Percentiles rank a stretch among this genome's conserved stretches.
Conservation (phyloP, 2,329 filamentous ascomycete genomes). For the Fusarium bulbicola region DNA sequence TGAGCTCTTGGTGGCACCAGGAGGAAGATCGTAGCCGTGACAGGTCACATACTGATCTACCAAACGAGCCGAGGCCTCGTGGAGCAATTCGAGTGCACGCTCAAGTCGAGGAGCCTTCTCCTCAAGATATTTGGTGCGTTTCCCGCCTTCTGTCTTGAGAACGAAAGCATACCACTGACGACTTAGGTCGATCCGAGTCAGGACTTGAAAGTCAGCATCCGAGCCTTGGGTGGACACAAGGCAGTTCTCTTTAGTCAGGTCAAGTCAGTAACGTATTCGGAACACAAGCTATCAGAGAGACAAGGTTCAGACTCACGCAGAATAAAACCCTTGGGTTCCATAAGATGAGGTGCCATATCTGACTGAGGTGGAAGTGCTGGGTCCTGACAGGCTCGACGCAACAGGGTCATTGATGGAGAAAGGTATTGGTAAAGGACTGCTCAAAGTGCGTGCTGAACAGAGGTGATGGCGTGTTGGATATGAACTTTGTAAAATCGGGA, state of each 20-base stretch:
- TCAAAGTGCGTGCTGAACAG: background rate
- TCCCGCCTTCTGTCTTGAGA: slow-evolving; percentile 38
- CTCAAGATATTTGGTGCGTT: slow-evolving; percentile 45
- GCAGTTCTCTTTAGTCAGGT: slow-evolving; percentile 41
- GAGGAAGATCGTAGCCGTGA: slow-evolving; percentile 46
- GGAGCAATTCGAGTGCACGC: slow-evolving; percentile 50
- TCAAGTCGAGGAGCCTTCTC: slow-evolving; percentile 43
- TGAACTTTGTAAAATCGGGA: background rate
- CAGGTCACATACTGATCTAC: slow-evolving; percentile 44
- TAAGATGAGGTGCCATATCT: slow-evolving; percentile 21
- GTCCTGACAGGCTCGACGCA: slow-evolving; percentile 11
- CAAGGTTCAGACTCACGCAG: slow-evolving; percentile 4
- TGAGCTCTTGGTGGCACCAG: slow-evolving; percentile 11
- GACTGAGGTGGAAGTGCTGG: slow-evolving; percentile 2
- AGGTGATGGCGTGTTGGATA: background rate
- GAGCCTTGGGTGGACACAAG: slow-evolving; percentile 35
- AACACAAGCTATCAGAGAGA: too few species aligned
- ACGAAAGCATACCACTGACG: slow-evolving; percentile 41
- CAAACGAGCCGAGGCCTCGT: slow-evolving; percentile 51
- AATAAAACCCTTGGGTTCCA: slow-evolving; percentile 23
- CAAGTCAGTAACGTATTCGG: background rate
- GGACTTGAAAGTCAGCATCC: slow-evolving; percentile 36
- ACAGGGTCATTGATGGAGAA: slow-evolving; percentile 23
- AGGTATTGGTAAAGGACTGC: background rate
- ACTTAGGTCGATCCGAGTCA: slow-evolving; percentile 36